phyloP scores from a whole-genome alignment of 495 filamentous ascomycete species.

The Penicillium cinerascens region DNA sequence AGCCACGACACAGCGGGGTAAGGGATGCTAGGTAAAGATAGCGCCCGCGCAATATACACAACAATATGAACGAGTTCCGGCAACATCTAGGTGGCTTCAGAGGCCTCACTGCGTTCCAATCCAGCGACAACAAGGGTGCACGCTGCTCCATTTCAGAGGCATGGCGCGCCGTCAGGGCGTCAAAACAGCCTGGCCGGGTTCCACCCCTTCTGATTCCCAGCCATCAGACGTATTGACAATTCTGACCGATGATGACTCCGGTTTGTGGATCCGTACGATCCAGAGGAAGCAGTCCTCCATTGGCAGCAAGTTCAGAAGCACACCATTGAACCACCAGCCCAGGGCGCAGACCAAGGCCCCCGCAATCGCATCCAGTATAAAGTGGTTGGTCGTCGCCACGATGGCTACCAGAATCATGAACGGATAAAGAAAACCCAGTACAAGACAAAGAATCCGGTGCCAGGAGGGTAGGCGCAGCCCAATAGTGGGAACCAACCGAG shows the following conservation, averaged over 20 bases:
- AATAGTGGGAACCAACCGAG: conserved; percentile 19
- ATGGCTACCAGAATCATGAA: conserved; percentile 63
- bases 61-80: not conserved
- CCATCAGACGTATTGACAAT: not conserved
- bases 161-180: not conserved
- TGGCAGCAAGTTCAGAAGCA: conserved; percentile 57
- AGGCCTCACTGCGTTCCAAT: not conserved
- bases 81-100: not conserved
- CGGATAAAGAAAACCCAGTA: conserved; percentile 61
- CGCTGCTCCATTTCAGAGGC: not conserved
- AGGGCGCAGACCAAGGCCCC: conserved; percentile 57
- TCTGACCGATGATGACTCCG: conserved; percentile 31
- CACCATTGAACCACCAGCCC: conserved; percentile 55
- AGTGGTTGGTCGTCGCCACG: conserved; percentile 71
- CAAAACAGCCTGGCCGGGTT: conserved; percentile 6
- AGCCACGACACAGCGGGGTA: not conserved
- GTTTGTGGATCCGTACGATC: conserved; percentile 60
- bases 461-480: conserved; percentile 37
- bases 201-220: conserved; percentile 23
- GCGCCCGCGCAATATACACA: not conserved
- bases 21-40: not conserved
- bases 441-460: conserved; percentile 43
- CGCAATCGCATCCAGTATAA: conserved; percentile 66
- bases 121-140: not conserved
- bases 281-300: conserved; percentile 66